phyloP scores from a whole-genome alignment of 768 basidiomycete species.

The Hygrocybe coccinea region DNA sequence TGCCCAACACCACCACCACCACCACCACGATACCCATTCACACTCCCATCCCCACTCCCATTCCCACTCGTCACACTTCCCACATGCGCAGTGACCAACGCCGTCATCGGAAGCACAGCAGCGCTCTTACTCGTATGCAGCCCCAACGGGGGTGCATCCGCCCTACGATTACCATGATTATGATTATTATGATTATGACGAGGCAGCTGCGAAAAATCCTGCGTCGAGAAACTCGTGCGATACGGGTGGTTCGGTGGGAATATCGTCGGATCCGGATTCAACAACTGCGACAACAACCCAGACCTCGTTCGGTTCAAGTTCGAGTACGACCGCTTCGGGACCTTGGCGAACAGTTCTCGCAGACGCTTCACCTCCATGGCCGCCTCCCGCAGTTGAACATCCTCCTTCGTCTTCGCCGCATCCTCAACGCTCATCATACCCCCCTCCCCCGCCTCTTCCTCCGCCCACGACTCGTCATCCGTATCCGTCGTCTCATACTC shows the following conservation, averaged over 20 bases:
- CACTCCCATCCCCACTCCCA: not conserved
- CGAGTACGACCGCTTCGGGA: conserved; percentile 63
- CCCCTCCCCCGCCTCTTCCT: conserved; percentile 56
- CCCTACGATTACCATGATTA: no score
- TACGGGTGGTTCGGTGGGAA: conserved; percentile 60
- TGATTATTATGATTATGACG: no score
- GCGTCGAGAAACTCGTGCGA: conserved; percentile 42
- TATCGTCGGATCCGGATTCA: conserved; percentile 65
- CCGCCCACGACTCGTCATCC: conserved; percentile 53
- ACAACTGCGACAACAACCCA: conserved; percentile 60
- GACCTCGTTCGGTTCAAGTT: conserved; percentile 40
- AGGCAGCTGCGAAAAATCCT: conserved; percentile 42
- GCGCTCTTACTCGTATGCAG: conserved; percentile 52
- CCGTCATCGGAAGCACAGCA: conserved; percentile 55
- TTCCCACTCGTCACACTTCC: not conserved
- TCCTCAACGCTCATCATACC: conserved; percentile 34
- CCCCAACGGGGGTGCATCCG: conserved; percentile 24
- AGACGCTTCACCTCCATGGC: conserved; percentile 60
- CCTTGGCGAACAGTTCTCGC: conserved; percentile 69
- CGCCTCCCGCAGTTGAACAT: conserved; percentile 39
- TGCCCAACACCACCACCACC: conserved; percentile 38
- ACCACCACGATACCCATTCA: conserved; percentile 4
- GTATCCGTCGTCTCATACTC: conserved; percentile 13
- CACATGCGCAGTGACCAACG: conserved; percentile 37
- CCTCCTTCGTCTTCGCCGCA: not conserved